phyloP scores from a whole-genome alignment of 2,329 filamentous ascomycete species.

The Falciphora oryzae region DNA sequence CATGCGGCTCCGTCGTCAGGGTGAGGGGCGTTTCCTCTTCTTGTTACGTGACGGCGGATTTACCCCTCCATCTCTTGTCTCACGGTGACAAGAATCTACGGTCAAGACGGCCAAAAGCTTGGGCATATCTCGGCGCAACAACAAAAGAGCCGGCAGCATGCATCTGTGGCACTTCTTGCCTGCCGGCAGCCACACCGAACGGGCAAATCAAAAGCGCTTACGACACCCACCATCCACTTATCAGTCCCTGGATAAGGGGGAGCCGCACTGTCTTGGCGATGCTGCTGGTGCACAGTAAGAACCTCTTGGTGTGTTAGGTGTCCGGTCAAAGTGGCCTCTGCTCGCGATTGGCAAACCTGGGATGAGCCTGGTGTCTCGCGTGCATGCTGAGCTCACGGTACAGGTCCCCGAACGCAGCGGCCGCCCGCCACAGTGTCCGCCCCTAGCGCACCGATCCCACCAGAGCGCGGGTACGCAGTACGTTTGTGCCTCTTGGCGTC shows the following conservation, averaged over 20 bases:
- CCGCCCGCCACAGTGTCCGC: neutral
- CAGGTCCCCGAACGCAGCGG: no score
- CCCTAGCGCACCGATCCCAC: neutral
- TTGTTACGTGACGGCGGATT: neutral
- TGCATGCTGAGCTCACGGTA: no score
- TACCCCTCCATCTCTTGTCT: neutral
- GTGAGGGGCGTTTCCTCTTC: neutral
- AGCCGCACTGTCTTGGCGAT: neutral
- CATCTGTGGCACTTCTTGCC: no score
- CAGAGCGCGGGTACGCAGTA: neutral
- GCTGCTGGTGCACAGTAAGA: no score
- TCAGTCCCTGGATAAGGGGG: neutral
- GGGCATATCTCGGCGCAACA: no score
- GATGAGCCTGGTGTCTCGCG: no score
- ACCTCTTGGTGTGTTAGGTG: no score
- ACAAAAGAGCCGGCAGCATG: no score
- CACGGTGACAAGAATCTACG: neutral
- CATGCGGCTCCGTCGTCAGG: neutral
- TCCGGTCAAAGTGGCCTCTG: no score
- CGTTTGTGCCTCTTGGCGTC: neutral
- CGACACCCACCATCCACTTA: neutral
- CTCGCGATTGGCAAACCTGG: neutral
- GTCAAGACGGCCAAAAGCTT: neutral
- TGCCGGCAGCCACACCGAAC: no score
- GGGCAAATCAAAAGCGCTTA: no score